Evolutionary conservation across 1,284 basidiomycete species (phyloP).

Genomic region (Moesziomyces parantarcticus): DNA sequence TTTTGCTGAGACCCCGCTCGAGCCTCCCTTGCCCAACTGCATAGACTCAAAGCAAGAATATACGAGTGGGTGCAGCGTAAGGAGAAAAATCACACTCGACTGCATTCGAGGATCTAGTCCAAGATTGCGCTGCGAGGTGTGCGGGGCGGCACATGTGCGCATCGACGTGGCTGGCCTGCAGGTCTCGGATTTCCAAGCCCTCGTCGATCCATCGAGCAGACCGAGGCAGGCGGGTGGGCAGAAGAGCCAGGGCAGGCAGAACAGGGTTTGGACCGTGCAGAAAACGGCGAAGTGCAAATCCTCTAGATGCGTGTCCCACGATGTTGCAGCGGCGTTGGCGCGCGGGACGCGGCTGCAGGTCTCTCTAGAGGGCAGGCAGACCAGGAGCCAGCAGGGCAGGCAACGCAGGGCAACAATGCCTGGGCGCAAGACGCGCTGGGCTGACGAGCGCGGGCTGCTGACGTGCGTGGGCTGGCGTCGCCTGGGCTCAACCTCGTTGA

Average conservation of each 20-base stretch:
- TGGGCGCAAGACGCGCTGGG: conserved; percentile 9
- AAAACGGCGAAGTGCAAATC: too few relatives aligned
- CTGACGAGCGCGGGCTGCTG: conserved; percentile 1
- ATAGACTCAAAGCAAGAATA: too few relatives aligned
- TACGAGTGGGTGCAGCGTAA: too few relatives aligned
- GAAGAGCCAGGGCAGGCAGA: too few relatives aligned
- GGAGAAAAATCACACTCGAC: too few relatives aligned
- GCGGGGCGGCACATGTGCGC: too few relatives aligned
- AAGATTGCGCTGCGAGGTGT: too few relatives aligned
- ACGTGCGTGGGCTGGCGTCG: background rate
- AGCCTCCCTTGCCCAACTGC: too few relatives aligned
- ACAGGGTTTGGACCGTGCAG: background rate
- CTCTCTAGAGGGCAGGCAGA: too few relatives aligned
- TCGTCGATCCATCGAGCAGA: conserved; percentile 3
- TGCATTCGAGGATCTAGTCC: too few relatives aligned
- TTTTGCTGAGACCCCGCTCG: too few relatives aligned
- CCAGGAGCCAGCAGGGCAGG: background rate
- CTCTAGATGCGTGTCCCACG: too few relatives aligned
- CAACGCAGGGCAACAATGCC: background rate
- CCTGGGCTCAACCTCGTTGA: background rate
- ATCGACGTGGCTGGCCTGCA: background rate
- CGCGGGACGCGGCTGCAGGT: conserved; percentile 6
- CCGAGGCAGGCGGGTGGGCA: background rate
- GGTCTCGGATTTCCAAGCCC: conserved; percentile 3
- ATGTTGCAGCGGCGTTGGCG: background rate